Base-by-base conservation (phyloP, 345 rosid species). In the Pelargonium nanum region DNA sequence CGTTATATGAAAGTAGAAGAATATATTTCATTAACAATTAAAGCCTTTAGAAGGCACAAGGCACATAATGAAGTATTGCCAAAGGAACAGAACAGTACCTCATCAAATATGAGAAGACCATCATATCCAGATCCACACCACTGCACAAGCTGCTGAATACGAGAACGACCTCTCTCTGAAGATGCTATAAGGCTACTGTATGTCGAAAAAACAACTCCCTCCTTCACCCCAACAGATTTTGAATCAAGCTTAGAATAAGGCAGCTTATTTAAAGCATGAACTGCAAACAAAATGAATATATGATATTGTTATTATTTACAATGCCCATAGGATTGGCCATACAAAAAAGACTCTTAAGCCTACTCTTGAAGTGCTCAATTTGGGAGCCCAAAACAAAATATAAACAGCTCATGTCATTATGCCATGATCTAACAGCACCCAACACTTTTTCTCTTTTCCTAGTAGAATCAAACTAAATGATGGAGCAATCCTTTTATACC, bases 151-250 rank as follows among this genome's bases (percentile, higher is more conserved):
- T 93, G 99, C 71, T 89, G 93, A 65, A 93, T 72, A 73, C 97
- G 99, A 76, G 99, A 89, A 56, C 96, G 91, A 30, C 99, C 99
- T 74, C 82, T 93, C 81, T 92, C 99, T 67, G 99, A 93, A 73
- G 97, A 93, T 59, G 99, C 99, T 81, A 93, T 93, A 52, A 93
- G 97, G 71, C 99, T 93, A 75, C 75, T 93, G 71, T 93, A 93
- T 62, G 99, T 93, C 85, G 84, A 73, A 79, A 93, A 93, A 48
- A 89, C 79, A 54, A 87, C 99, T 69, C 99, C 99, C 55, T 89
- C 91, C 74, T 55, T 85, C 75, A 93, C 68, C 65, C 99, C 97
- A 28, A 87, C 91, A 63, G 87, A 80, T 79, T 82, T 93, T 40
- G 97, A 85, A 72, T 93, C 99, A 71, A 93, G 96, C 83, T 93